Evolutionary conservation across 768 basidiomycete genomes (phyloP), one percentile per base, ranked within the genome.

Genomic region (Tubosaeta sp.): DNA sequence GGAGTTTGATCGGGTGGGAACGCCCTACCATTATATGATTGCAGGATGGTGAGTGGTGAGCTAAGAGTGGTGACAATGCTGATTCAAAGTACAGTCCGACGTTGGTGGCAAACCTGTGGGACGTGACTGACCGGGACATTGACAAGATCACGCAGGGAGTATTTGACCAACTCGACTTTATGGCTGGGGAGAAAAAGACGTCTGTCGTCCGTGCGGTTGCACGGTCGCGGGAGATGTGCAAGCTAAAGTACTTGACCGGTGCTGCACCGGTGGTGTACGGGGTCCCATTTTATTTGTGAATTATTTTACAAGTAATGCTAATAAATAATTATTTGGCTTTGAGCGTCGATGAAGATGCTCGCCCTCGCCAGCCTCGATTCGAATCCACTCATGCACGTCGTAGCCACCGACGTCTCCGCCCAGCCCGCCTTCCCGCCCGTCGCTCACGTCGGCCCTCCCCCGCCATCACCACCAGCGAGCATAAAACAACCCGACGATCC

Each of bases 81-180:
- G 24, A 55, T 40, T 13, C 14, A 12, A 35, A 44, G 34, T 12
- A 46, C 54, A 94, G 95, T 55, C 95, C 96, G 16, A 87, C 93
- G 1, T 76, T 98, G 29, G 83, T 97, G 12, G 96, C 91, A 1
- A 97, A 95, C 62, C 73, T 98, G 5, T 99, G 96, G 96, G 96
- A 98, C 61, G 96, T 98, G 8, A 98, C 95, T 0, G 96, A 99
- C 73, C 81, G 86, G 41, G 96, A 99, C 63, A 95, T 98, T 60
- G 95, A 99, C 74, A 89, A 89, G 58, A 83, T 96, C 56, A 87
- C 94, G 2, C 82, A 86, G 54, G 73, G 84, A 1, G 93, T 96
- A 14, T 86, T 96, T 59, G 83, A 85, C 56, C 79, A 82, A 57
- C 67, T 95, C 24, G 72, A 73, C 2, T 9, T 29, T 18, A 10